These are phyloP conservation scores for Arachnomyces sp. DNA, from an alignment of 2,329 filamentous ascomycete species.

Conservation along the genomic window DNA sequence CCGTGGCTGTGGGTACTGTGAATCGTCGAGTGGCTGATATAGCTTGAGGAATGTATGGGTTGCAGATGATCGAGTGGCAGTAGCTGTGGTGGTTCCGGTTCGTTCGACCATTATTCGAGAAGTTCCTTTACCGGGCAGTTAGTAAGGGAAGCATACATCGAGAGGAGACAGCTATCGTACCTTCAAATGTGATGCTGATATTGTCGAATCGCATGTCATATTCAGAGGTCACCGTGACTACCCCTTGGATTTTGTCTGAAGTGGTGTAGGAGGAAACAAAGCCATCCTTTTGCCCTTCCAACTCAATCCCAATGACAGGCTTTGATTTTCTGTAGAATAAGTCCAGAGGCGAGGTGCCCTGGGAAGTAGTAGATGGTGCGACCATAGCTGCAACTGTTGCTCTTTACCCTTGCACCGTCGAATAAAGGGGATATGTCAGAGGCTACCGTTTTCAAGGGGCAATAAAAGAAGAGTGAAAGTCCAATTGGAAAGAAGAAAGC, in stretches of 20 bases:
- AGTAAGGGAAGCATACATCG: background rate
- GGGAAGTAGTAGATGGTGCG: too few relatives aligned
- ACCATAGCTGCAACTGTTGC: too few relatives aligned
- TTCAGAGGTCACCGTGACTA: conserved; percentile 20
- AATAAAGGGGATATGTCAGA: too few relatives aligned
- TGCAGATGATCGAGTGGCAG: conserved; percentile 49
- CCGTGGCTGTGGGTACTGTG: conserved; percentile 47
- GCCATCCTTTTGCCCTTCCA: conserved; percentile 13
- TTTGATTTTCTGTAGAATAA: too few relatives aligned
- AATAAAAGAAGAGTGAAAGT: too few relatives aligned
- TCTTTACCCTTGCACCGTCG: too few relatives aligned
- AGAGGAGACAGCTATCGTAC: conserved; percentile 6
- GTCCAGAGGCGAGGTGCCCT: too few relatives aligned
- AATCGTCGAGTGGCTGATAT: conserved; percentile 50
- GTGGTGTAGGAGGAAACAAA: conserved; percentile 23
- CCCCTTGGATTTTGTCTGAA: conserved; percentile 24
- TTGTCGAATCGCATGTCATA: conserved; percentile 22
- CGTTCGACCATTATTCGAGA: conserved; percentile 50
- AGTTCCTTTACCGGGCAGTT: conserved; percentile 33
- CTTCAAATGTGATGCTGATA: conserved; percentile 24
- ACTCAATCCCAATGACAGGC: conserved; percentile 15
- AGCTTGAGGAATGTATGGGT: conserved; percentile 56
- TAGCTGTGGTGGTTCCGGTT: conserved; percentile 43
- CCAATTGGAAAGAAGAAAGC: too few relatives aligned
- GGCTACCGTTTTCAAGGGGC: too few relatives aligned